Evolutionary conservation across 2,329 filamentous ascomycete genomes (phyloP), one percentile per base, ranked within the genome.

Genomic region (Neonectria punicea): DNA sequence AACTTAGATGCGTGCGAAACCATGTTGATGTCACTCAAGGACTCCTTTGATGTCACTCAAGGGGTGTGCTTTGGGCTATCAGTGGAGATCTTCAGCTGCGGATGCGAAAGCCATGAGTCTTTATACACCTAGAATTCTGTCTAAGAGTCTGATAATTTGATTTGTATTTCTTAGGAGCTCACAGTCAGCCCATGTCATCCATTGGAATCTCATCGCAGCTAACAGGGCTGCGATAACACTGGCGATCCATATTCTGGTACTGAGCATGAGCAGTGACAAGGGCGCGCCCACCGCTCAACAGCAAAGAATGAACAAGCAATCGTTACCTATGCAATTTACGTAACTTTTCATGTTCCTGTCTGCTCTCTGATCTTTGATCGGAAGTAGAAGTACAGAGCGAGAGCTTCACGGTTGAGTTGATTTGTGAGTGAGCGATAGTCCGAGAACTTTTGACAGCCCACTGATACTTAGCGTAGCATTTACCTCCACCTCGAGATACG

Each of bases 21-120:
- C 60, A 62, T 62, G 16, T 39, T 30, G 60, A 51, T 13, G 25
- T 25, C n/a, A 16, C 25, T 50, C 47, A 18, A n/a, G 47, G 28
- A 14, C 13, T 34, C n/a, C 16, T 32, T 50, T 50, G 16, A 30
- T 8, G 47, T 50, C 28, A 34, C 5, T 51, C 18, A 10, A n/a
- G 10, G n/a, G 2, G 9, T 14, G 16, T 34, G n/a, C 14, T 30
- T 36, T 6, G 13, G 14, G 5, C 14, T 36, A 36, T 36, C 13
- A 36, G 13, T 16, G 34, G 13, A 14, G 13, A 36, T 36, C 6
- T 5, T 6, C 14, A 36, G 14, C 16, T 36, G 34, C 34, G 34
- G 16, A 36, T 16, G 13, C 34, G 34, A 36, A 36, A 6, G 14
- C 34, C 1, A 16, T 16, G 34, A 41, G 39, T 41, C 39, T 9